Conservation (phyloP, 2,329 filamentous ascomycete species). For the Ceratocystis papillata region DNA sequence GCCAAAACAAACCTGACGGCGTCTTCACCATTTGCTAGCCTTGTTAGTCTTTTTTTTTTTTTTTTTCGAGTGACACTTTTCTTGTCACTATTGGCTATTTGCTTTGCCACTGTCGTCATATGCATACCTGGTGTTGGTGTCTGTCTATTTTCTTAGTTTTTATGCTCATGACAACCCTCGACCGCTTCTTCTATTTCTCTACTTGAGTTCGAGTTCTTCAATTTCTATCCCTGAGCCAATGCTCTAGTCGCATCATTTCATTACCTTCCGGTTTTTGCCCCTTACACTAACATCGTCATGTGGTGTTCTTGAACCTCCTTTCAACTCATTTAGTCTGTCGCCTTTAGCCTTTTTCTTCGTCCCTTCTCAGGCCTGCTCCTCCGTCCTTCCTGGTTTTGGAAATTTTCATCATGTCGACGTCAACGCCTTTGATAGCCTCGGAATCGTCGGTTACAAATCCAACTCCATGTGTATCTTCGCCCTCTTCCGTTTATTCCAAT, state of each 20-base stretch:
- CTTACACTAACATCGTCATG: background rate
- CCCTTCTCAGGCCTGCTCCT: background rate
- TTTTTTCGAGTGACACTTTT: background rate
- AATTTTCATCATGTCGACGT: conserved; percentile 16
- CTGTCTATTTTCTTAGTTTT: background rate
- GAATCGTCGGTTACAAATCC: conserved; percentile 14
- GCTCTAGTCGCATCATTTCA: background rate
- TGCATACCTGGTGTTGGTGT: background rate
- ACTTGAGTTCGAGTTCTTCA: background rate
- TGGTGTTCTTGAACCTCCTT: conserved; percentile 1
- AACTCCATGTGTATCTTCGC: conserved; percentile 20
- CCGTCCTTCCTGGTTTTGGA: background rate
- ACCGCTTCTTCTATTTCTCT: background rate
- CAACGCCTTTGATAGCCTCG: conserved; percentile 12
- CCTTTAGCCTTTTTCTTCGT: background rate
- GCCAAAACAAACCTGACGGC: background rate
- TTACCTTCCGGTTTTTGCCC: background rate
- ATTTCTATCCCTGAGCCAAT: background rate
- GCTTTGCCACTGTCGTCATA: conserved; percentile 3
- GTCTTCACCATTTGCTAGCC: background rate
- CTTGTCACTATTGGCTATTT: background rate
- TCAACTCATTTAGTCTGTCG: background rate
- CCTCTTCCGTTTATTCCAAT: conserved; percentile 21
- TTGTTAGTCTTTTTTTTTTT: background rate
- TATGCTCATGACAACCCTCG: background rate